These are phyloP conservation scores for Neopestalotiopsis rosae DNA, from an alignment of 2,329 filamentous ascomycete species.

Conservation along the genomic window DNA sequence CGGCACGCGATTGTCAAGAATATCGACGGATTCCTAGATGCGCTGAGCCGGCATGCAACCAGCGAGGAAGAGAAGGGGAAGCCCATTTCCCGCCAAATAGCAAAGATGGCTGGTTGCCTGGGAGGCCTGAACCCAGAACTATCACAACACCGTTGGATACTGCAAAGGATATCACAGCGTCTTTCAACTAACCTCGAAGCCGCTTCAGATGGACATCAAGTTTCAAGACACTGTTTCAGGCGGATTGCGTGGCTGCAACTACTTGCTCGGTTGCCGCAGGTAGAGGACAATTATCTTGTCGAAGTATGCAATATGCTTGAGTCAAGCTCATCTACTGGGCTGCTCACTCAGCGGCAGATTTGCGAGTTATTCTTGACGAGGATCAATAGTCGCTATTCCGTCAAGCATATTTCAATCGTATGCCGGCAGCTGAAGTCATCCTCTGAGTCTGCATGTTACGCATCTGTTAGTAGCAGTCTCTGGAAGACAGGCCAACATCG, in stretches of 20 bases:
- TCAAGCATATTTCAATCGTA: conserved; percentile 18
- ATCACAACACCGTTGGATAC: conserved; percentile 24
- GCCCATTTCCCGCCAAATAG: conserved; percentile 26
- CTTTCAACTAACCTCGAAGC: conserved; percentile 16
- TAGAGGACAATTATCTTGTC: conserved; percentile 26
- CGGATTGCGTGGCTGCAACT: conserved; percentile 34
- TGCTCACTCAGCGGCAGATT: conserved; percentile 28
- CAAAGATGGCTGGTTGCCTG: conserved; percentile 30
- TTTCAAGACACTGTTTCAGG: conserved; percentile 17
- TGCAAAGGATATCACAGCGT: conserved; percentile 26
- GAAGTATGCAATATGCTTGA: conserved; percentile 29
- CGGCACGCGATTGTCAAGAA: conserved; percentile 6
- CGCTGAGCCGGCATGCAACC: conserved; percentile 16
- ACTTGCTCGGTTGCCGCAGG: conserved; percentile 31
- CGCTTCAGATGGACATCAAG: background rate
- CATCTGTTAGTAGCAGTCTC: conserved; percentile 21
- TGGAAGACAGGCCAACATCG: conserved; percentile 29
- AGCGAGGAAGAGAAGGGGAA: background rate
- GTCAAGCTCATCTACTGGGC: conserved; percentile 18
- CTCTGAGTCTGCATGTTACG: conserved; percentile 20
- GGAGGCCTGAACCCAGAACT: conserved; percentile 21
- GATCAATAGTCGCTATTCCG: conserved; percentile 23
- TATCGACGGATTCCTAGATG: conserved; percentile 25
- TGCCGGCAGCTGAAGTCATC: conserved; percentile 6
- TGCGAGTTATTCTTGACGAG: conserved; percentile 31